phyloP scores from a whole-genome alignment of 163 green algal species.

The Coccomyxa subellipsoidea region DNA sequence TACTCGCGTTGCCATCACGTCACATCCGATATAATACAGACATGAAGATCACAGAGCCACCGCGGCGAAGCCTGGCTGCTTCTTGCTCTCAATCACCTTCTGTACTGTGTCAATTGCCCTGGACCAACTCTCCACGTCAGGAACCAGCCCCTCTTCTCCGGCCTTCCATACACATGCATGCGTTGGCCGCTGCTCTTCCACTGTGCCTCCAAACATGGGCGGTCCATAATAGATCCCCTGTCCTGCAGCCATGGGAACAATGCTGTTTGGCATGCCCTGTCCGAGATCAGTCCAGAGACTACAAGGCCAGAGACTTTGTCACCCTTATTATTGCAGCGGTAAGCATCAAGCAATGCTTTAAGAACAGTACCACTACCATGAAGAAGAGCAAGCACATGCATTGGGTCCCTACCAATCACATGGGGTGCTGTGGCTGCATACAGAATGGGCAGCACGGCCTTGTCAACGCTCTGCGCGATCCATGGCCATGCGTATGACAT shows the following conservation, averaged over 20 bases:
- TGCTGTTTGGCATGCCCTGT: too few species aligned
- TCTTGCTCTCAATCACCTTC: neutral
- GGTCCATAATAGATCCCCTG: neutral
- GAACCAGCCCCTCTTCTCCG: neutral
- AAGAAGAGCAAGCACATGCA: too few species aligned
- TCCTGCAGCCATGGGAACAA: neutral
- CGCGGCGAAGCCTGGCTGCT: neutral
- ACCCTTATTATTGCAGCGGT: too few species aligned
- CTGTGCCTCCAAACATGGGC: neutral
- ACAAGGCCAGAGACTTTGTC: too few species aligned
- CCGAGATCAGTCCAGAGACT: neutral
- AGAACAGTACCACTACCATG: too few species aligned
- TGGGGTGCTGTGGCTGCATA: neutral
- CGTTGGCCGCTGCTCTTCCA: neutral
- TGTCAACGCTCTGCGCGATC: neutral
- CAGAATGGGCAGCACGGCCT: neutral
- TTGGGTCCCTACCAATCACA: neutral
- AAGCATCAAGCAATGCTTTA: neutral
- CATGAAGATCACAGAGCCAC: neutral
- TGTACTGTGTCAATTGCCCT: neutral
- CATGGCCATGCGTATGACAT: neutral
- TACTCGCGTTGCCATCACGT: too few species aligned
- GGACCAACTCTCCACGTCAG: neutral
- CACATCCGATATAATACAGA: too few species aligned
- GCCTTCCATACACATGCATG: neutral